These are phyloP conservation scores for Hysterangium stoloniferum DNA, from an alignment of 768 basidiomycete species.

Conservation along the genomic window DNA sequence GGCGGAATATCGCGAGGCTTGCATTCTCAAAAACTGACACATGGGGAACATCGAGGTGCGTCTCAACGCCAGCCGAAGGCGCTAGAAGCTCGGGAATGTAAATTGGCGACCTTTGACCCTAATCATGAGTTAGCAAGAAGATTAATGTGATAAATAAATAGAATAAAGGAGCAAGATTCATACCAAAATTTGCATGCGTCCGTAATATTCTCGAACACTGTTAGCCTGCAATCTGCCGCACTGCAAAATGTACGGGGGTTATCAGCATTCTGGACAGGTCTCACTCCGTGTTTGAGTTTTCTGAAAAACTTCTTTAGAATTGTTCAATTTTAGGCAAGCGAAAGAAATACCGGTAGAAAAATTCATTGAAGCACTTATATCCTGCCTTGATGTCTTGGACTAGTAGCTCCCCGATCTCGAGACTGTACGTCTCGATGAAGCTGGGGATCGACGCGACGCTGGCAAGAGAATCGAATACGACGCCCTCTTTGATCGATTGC, in stretches of 20 bases:
- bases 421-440: slow-evolving; percentile 47
- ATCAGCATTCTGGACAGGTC: slow-evolving; percentile 50
- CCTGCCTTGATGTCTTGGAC: slow-evolving; percentile 46
- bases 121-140: neutral
- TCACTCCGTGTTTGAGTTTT: slow-evolving; percentile 48
- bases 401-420: slow-evolving; percentile 53
- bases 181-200: slow-evolving; percentile 66
- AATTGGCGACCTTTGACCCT: slow-evolving; percentile 70
- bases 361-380: slow-evolving; percentile 70
- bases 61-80: slow-evolving; percentile 25
- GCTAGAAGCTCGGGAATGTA: slow-evolving; percentile 52
- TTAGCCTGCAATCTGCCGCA: slow-evolving; percentile 68
- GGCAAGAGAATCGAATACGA: slow-evolving; percentile 45
- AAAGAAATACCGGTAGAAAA: slow-evolving; percentile 62
- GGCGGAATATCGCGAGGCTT: slow-evolving; percentile 60
- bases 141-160: neutral
- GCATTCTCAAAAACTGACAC: slow-evolving; percentile 32
- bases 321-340: neutral
- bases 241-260: slow-evolving; percentile 49
- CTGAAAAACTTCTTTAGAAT: too few species aligned
- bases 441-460: slow-evolving; percentile 45
- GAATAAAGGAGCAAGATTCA: slow-evolving; percentile 11
- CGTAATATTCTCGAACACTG: slow-evolving; percentile 52
- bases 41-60: slow-evolving; percentile 32
- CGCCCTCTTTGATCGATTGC: slow-evolving; percentile 52